Conservation (phyloP, 176 grass and related monocot genomes). For the Carex cristatella region DNA sequence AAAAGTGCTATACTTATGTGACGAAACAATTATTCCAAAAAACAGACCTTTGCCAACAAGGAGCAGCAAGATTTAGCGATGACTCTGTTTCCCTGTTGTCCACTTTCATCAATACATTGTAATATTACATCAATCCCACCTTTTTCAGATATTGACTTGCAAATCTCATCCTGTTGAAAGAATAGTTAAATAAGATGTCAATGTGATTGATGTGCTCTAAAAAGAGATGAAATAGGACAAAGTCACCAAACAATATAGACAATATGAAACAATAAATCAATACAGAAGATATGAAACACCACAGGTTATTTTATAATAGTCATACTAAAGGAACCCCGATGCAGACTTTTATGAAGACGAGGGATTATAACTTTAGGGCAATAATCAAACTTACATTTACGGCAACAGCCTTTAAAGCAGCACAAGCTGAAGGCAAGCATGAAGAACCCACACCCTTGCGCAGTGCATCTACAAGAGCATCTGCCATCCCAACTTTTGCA, state of each 20-base stretch:
- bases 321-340: neutral
- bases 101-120: slow-evolving; percentile 59
- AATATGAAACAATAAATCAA: neutral
- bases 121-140: slow-evolving; percentile 88
- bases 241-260: neutral
- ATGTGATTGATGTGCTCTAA: slow-evolving; percentile 1
- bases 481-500: slow-evolving; percentile 74
- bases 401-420: slow-evolving; percentile 83
- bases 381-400: slow-evolving; percentile 69
- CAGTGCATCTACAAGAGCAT: slow-evolving; percentile 71
- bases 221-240: neutral
- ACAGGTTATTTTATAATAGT: neutral
- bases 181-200: slow-evolving; percentile 3
- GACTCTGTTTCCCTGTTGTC: slow-evolving; percentile 46
- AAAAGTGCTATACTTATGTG: slow-evolving; percentile 1
- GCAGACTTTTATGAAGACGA: neutral
- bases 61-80: slow-evolving; percentile 72
- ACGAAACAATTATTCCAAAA: slow-evolving; percentile 3
- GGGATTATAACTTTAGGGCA: neutral
- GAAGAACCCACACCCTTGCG: slow-evolving; percentile 43
- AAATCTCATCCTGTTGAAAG: slow-evolving; percentile 85
- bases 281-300: neutral
- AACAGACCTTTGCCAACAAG: slow-evolving; percentile 80
- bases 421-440: slow-evolving; percentile 70
- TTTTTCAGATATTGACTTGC: slow-evolving; percentile 77